Evolutionary conservation across 2,329 filamentous ascomycete species (phyloP), one percentile per base, ranked within the genome.

Genomic region (Fusarium armeniacum): DNA sequence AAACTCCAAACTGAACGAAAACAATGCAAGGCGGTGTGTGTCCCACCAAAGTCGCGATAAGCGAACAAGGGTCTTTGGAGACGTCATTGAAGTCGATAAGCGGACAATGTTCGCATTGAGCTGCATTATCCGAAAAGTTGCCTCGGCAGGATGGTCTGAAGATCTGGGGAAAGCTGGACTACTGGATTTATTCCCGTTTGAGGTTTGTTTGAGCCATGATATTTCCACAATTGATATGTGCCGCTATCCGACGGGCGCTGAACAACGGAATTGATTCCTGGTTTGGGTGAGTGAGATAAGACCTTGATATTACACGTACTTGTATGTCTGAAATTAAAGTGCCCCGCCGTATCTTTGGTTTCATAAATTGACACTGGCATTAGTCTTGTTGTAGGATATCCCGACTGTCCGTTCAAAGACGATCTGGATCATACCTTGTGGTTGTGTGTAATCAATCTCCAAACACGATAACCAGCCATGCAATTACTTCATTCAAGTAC

Each of bases 1-100:
- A 62, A 22, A 32, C 32, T 18, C 22, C 40, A 16, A 22, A 32
- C 26, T 16, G 12, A 44, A 7, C 28, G 15, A 33, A 41, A 6
- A 40, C 36, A 40, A 40, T 40, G 56, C 36, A 40, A 40, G 56
- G 56, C 59, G 59, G 57, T 62, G 46, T 61, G 43, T 20, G 33
- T 35, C 28, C 44, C 44, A 5, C 57, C 26, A 33, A 46, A 58
- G 40, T 56, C 47, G 47, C 30, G 41, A 41, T 46, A 56, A 43
- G 44, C 54, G 54, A 59, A 6, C 30, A 22, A 30, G 36, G 36
- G 26, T 30, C 24, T 41, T 24, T 16, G 11, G 33, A 28, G 45
- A 64, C 26, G 61, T 24, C 50, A 58, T 30, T 43, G 16, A 41
- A 32, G 45, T 24, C 20, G 13, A 26, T 32, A 36, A 36, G 40